Evolutionary conservation across 164 flowering plant genomes (phyloP).

Genomic region (Nelumbo lutea): DNA sequence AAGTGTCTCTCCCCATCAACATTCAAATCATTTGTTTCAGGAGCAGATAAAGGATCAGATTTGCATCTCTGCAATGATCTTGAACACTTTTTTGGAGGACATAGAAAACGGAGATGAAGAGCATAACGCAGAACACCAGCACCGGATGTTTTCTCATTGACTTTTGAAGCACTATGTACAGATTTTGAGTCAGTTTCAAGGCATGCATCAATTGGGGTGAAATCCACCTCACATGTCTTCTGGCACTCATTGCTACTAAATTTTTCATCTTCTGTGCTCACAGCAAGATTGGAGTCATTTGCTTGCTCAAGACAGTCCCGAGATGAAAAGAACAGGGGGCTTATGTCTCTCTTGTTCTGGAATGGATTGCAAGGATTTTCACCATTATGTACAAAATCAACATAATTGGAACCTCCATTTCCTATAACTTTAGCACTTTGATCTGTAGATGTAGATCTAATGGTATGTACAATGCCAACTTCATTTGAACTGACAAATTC

Average conservation of each 20-base stretch:
- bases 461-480: conserved; percentile 10
- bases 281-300: conserved; percentile 7
- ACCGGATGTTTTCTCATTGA: conserved; percentile 39
- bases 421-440: conserved; percentile 15
- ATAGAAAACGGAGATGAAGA: conserved; percentile 81
- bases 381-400: conserved; percentile 16
- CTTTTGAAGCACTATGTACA: conserved; percentile 38
- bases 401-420: conserved; percentile 20
- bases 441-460: conserved; percentile 14
- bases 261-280: neutral
- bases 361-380: conserved; percentile 14
- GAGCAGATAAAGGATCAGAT: conserved; percentile 52
- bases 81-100: conserved; percentile 57
- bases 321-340: conserved; percentile 7
- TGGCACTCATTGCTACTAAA: conserved; percentile 8
- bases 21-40: conserved; percentile 24
- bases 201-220: conserved; percentile 18
- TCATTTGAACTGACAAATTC: conserved; percentile 13
- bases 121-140: conserved; percentile 88
- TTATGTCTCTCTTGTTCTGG: conserved; percentile 8
- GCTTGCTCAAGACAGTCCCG: conserved; percentile 9
- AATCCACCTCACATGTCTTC: conserved; percentile 17
- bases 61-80: conserved; percentile 58
- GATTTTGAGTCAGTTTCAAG: conserved; percentile 30
- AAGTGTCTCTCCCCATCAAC: conserved; percentile 57